These are phyloP conservation scores for Teratosphaeria zuluensis DNA, from an alignment of 2,329 filamentous ascomycete genomes.

Conservation along the genomic window DNA sequence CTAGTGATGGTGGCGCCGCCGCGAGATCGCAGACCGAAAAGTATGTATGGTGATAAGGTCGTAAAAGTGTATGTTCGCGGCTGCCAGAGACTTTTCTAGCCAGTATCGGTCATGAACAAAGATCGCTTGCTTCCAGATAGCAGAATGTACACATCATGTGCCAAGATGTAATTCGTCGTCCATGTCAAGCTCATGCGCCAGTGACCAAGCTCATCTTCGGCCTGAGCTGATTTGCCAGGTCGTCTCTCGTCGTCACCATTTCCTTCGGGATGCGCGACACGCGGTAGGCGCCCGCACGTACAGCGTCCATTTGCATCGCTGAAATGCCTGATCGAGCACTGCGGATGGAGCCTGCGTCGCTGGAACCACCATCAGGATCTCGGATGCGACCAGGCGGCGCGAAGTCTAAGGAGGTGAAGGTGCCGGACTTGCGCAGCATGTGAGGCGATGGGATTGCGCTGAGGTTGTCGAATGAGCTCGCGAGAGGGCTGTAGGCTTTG, in stretches of 20 bases:
- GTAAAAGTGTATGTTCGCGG: background rate
- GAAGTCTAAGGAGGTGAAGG: constrained; percentile 73
- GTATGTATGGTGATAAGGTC: background rate
- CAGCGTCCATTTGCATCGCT: constrained; percentile 55
- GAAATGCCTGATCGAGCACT: constrained; percentile 75
- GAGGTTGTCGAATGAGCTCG: constrained; percentile 79
- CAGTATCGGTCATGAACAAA: background rate
- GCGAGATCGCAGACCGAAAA: background rate
- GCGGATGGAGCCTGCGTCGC: constrained; percentile 42
- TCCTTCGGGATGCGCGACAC: constrained; percentile 76
- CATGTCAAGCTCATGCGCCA: constrained; percentile 1
- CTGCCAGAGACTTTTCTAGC: background rate
- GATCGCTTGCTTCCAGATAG: background rate
- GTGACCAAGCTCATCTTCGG: constrained; percentile 29
- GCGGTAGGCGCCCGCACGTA: constrained; percentile 75
- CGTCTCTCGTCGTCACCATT: constrained; percentile 65
- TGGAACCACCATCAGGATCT: constrained; percentile 47
- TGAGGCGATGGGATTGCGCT: constrained; percentile 80
- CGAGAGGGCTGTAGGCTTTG: constrained; percentile 66
- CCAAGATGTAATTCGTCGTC: background rate
- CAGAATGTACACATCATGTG: background rate
- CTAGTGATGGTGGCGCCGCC: background rate
- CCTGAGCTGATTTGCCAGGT: constrained; percentile 50
- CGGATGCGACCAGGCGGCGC: constrained; percentile 57
- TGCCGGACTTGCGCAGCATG: constrained; percentile 63